These are phyloP conservation scores for Magnolia sinica DNA, from an alignment of 164 flowering plant species.

Conservation along the genomic window DNA sequence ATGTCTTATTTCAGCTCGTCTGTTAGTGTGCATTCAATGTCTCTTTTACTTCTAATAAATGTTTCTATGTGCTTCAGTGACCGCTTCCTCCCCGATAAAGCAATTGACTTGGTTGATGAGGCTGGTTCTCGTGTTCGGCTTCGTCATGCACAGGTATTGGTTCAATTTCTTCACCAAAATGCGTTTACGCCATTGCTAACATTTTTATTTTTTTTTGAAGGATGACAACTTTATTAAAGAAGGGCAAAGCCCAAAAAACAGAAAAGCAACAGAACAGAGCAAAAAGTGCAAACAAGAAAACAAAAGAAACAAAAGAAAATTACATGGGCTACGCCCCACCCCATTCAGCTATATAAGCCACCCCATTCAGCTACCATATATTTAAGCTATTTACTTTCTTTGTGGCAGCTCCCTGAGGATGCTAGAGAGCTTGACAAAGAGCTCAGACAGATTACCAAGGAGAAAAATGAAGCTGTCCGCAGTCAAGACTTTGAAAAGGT, in stretches of 20 bases:
- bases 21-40: neutral
- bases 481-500: conserved; percentile 95
- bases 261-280: too few relatives aligned
- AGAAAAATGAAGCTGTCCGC: conserved; percentile 86
- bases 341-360: too few relatives aligned
- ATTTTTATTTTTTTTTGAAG: too few relatives aligned
- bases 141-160: conserved; percentile 86
- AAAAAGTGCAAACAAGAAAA: too few relatives aligned
- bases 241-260: too few relatives aligned
- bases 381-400: conserved; percentile 19
- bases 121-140: conserved; percentile 98
- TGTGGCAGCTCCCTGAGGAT: conserved; percentile 84
- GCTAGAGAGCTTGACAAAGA: conserved; percentile 95
- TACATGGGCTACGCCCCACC: too few relatives aligned
- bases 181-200: conserved; percentile 39
- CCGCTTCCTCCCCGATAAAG: conserved; percentile 96
- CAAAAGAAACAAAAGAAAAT: too few relatives aligned
- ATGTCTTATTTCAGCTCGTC: neutral
- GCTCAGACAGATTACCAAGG: conserved; percentile 78
- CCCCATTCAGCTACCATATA: conserved; percentile 4
- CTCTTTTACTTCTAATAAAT: neutral
- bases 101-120: conserved; percentile 96
- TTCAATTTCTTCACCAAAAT: neutral
- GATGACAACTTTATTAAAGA: too few relatives aligned
- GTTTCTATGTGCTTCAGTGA: conserved; percentile 52